Evolutionary conservation across 208 protist species (phyloP).

Genomic region (Crithidia sp.): DNA sequence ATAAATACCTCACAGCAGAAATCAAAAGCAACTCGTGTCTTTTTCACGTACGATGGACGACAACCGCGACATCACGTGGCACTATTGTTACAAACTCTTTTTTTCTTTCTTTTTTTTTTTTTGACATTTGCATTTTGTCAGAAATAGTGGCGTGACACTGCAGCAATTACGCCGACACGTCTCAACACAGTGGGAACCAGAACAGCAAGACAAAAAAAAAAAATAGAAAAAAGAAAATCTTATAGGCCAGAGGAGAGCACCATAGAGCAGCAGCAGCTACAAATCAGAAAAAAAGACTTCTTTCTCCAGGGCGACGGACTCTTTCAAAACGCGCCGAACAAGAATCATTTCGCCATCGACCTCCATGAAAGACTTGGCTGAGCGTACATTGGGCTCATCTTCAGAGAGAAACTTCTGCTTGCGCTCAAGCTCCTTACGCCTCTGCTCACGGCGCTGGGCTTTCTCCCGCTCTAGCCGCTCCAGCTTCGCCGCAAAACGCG

Average conservation of each 20-base stretch:
- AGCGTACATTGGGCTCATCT: constrained; percentile 53
- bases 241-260: background rate
- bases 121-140: too few relatives aligned
- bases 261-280: background rate
- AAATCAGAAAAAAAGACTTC: constrained; percentile 56
- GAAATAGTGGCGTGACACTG: too few relatives aligned
- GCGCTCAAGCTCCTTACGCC: constrained; percentile 47
- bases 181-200: background rate
- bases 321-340: constrained; percentile 59
- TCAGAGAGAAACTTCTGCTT: constrained; percentile 38
- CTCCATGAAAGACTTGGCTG: constrained; percentile 36
- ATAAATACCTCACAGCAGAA: too few relatives aligned
- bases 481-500: constrained; percentile 38
- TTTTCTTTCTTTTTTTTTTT: background rate
- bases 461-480: constrained; percentile 45
- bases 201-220: background rate
- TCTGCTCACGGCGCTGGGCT: constrained; percentile 42
- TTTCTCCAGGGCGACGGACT: constrained; percentile 71
- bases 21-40: too few relatives aligned
- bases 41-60: too few relatives aligned
- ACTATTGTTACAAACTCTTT: background rate
- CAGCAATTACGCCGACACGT: too few relatives aligned
- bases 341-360: constrained; percentile 81
- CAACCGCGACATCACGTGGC: too few relatives aligned
- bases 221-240: constrained; percentile 18